Evolutionary conservation across 768 basidiomycete species (phyloP).

Genomic region (Boletellus sp.): DNA sequence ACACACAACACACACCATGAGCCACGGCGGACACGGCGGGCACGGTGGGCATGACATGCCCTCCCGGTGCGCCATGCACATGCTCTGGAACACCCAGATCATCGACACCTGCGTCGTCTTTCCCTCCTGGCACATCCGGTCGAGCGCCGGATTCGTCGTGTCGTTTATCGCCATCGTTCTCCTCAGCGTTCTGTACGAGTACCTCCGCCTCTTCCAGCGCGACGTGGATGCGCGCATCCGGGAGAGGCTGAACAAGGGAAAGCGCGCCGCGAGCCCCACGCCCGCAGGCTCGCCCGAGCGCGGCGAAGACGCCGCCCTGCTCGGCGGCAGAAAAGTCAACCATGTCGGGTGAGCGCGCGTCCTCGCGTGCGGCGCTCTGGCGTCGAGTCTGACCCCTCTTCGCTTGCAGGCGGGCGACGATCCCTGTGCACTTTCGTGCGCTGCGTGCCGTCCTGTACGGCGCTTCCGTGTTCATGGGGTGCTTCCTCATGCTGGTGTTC

Average conservation of each 20-base stretch:
- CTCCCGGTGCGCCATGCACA: conserved; percentile 65
- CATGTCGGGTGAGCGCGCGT: conserved; percentile 40
- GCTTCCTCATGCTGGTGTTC: conserved; percentile 92
- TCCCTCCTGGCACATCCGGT: conserved; percentile 68
- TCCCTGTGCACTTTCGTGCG: conserved; percentile 38
- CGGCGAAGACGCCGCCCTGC: conserved; percentile 51
- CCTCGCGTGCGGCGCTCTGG: too few species aligned
- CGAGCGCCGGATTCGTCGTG: conserved; percentile 51
- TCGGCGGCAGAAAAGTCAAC: conserved; percentile 45
- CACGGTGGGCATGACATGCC: conserved; percentile 47
- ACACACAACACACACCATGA: too few species aligned
- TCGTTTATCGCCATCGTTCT: conserved; percentile 63
- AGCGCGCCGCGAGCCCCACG: conserved; percentile 40
- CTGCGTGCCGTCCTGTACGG: conserved; percentile 71
- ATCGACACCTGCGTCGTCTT: conserved; percentile 82
- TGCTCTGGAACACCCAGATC: conserved; percentile 86
- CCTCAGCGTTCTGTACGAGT: conserved; percentile 77
- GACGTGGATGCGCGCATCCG: conserved; percentile 59
- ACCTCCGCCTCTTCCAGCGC: conserved; percentile 62
- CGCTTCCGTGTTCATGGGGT: conserved; percentile 70
- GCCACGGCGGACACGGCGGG: conserved; percentile 38
- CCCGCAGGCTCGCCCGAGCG: conserved; percentile 37
- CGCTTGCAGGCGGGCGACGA: not conserved
- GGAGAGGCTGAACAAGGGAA: conserved; percentile 40
- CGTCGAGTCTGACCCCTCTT: conserved; percentile 40